Conservation (phyloP, 2,329 filamentous ascomycete genomes). For the Zasmidium angulare region DNA sequence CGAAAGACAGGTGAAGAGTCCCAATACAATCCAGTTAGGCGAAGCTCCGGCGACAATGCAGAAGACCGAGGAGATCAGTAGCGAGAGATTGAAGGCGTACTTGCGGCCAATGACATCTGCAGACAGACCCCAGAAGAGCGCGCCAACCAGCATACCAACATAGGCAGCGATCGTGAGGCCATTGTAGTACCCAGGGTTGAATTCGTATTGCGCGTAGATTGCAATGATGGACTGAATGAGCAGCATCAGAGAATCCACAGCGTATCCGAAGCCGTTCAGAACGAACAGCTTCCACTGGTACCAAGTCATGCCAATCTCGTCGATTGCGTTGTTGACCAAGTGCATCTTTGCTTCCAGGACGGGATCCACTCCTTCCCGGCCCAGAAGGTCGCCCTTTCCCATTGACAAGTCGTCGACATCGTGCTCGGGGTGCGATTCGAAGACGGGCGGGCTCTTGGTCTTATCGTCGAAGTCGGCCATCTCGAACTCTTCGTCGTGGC, state of each 20-base stretch:
- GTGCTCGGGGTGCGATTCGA: slow-evolving; percentile 9
- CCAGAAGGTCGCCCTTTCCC: slow-evolving; percentile 55
- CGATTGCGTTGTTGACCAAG: slow-evolving; percentile 64
- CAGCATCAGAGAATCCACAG: slow-evolving; percentile 57
- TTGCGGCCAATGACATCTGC: slow-evolving; percentile 68
- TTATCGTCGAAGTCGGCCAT: slow-evolving; percentile 22
- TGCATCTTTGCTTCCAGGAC: slow-evolving; percentile 67
- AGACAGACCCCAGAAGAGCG: slow-evolving; percentile 67
- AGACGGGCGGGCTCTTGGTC: slow-evolving; percentile 16
- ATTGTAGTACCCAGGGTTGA: slow-evolving; percentile 52
- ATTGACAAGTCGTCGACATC: slow-evolving; percentile 23
- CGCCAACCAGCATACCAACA: slow-evolving; percentile 54
- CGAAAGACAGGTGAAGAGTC: slow-evolving; percentile 62
- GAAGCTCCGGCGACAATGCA: slow-evolving; percentile 65
- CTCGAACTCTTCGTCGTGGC: slow-evolving; percentile 3
- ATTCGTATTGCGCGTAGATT: slow-evolving; percentile 58
- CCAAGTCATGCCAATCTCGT: slow-evolving; percentile 54
- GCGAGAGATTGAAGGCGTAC: slow-evolving; percentile 66
- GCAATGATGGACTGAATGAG: slow-evolving; percentile 65
- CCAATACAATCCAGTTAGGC: slow-evolving; percentile 66
- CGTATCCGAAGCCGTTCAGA: slow-evolving; percentile 63
- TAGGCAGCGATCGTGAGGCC: slow-evolving; percentile 65
- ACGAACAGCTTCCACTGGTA: slow-evolving; percentile 61
- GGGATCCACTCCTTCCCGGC: slow-evolving; percentile 59
- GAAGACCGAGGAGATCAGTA: slow-evolving; percentile 63